Evolutionary conservation across 2,329 filamentous ascomycete genomes (phyloP).

Genomic region (Amphichorda felina): DNA sequence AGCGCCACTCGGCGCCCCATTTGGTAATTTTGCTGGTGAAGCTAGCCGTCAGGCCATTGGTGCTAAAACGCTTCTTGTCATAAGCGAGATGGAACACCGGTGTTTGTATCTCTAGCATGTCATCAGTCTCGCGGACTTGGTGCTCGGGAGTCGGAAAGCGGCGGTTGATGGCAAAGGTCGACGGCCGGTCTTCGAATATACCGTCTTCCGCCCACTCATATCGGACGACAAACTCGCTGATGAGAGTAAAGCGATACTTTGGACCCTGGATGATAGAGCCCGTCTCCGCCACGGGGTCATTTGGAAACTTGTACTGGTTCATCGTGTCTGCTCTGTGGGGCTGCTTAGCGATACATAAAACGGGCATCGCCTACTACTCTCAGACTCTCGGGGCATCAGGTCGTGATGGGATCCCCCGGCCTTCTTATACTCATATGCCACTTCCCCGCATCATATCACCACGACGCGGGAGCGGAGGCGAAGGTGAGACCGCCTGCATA

Average conservation of each 20-base stretch:
- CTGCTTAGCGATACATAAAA: no score
- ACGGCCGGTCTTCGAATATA: constrained; percentile 49
- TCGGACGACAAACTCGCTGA: constrained; percentile 43
- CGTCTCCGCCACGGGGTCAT: constrained; percentile 1
- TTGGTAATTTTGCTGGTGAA: constrained; percentile 25
- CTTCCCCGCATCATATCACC: no score
- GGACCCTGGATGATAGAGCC: constrained; percentile 5
- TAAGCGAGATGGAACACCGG: constrained; percentile 43
- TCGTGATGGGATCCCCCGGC: no score
- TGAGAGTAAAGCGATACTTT: constrained; percentile 46
- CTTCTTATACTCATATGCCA: no score
- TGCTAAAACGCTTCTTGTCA: constrained; percentile 41
- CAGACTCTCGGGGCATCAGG: no score
- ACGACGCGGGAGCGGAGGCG: no score
- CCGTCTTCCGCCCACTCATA: constrained; percentile 51
- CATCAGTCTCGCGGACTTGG: constrained; percentile 29
- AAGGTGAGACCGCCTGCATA: no score
- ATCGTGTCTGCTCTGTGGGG: no score
- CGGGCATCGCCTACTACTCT: no score
- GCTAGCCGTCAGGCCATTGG: constrained; percentile 32
- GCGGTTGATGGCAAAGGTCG: constrained; percentile 47
- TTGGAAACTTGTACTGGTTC: constrained; percentile 3
- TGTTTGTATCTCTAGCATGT: constrained; percentile 42
- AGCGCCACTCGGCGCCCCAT: constrained; percentile 36
- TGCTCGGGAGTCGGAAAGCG: constrained; percentile 30